Base-by-base conservation (phyloP, 176 grass and related monocot species). In the Phoenix roebelenii region DNA sequence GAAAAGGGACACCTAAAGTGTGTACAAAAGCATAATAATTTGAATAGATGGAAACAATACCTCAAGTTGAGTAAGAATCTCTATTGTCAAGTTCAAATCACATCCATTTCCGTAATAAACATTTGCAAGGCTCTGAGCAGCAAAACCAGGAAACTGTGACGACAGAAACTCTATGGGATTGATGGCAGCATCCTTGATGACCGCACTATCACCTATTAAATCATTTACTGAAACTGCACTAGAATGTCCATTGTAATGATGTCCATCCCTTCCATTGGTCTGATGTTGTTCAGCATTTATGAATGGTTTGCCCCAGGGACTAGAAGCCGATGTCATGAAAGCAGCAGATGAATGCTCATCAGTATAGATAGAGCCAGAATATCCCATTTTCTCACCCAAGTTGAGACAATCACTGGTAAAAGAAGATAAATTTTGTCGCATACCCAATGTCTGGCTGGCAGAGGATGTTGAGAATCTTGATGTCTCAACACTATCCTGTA, bases 1-100 rank as follows among this genome's bases (percentile, higher is more conserved):
- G 12, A 44, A 12, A 44, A 44, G 35, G 35, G 35, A 12, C 35
- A 44, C 10, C 35, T 44, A 44, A 44, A 44, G 10, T 44, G 9
- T 44, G 10, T 44, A 44, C 35, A 44, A 14, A 44, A 44, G 10
- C 35, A 44, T 44, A 12, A 44, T 44, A 44, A 44, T 44, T 44
- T 44, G 35, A 12, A 44, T 44, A 44, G 35, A 44, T 44, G 35
- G 35, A 44, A 44, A 57, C 81, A 53, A 77, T 68, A 99, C 94
- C 94, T 93, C 88, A 29, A 89, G 72, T 48, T 99, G 82, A 83
- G 22, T 78, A 54, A 89, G 80, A 55, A 83, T 89, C 67, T 93
- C 85, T 49, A 85, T 67, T 30, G 76, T 86, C 14, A 79, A 74
- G 63, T 59, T 83, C 78, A 99, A 93, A 86, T 87, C 83, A 61